phyloP scores from a whole-genome alignment of 495 filamentous ascomycete genomes.

The Cercophora samala region DNA sequence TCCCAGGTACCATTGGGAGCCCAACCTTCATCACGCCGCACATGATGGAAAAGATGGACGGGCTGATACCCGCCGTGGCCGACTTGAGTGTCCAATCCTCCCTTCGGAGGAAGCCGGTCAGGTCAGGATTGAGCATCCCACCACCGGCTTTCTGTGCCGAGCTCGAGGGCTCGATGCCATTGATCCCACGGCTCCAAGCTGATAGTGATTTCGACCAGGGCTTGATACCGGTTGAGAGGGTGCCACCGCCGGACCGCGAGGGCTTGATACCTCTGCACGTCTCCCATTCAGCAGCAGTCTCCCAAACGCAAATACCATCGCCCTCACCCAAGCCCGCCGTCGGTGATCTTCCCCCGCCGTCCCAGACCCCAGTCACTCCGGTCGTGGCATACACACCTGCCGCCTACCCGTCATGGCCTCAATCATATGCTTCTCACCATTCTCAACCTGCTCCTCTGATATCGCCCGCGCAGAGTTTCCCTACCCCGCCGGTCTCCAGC shows the following conservation, averaged over 20 bases:
- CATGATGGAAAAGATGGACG: not conserved
- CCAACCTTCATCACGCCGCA: not conserved
- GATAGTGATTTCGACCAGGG: not conserved
- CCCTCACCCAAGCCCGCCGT: not conserved
- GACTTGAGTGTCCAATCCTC: not conserved
- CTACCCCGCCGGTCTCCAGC: not conserved
- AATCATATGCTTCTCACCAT: not conserved
- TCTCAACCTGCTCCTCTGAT: not conserved
- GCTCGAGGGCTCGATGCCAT: not conserved
- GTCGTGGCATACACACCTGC: not conserved
- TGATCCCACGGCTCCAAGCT: not conserved
- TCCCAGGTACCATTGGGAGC: not conserved
- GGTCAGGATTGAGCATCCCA: not conserved
- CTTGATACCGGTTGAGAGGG: not conserved
- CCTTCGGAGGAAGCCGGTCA: not conserved
- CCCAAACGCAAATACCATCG: not conserved
- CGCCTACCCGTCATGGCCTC: not conserved
- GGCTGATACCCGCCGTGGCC: constrained; percentile 6
- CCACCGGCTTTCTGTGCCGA: not conserved
- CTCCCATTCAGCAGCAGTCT: not conserved
- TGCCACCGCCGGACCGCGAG: not conserved
- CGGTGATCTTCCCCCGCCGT: not conserved
- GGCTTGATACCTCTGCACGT: not conserved
- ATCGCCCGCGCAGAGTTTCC: constrained; percentile 5
- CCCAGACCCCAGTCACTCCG: not conserved